Evolutionary conservation across 805 yeast species (phyloP), one percentile per base, ranked within the genome.

Genomic region (Kluyveromyces lactis): DNA sequence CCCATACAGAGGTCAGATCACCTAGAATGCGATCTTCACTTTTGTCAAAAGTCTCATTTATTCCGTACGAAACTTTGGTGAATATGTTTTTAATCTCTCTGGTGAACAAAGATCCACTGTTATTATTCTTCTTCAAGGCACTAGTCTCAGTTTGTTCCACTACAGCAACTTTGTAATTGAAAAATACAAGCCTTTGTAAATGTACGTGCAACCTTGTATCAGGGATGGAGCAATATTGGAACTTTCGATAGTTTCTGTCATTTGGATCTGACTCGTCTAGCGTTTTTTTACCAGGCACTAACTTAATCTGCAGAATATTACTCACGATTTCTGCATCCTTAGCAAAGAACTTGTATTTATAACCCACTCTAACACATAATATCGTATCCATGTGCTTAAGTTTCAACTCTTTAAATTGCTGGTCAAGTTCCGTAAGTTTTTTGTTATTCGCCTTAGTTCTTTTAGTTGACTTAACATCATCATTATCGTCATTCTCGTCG

Each of bases 201-300:
- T 90, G 90, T 23, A 82, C 69, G 48, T 82, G 82, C 11, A 92
- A 65, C 42, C 92, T 65, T 21, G 67, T 74, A 38, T 81, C 83
- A 1, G 97, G 97, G 26, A 92, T 82, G 6, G 92, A 79, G 44
- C 95, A 82, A 52, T 85, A 83, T 0, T 95, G 90, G 51, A 85
- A 79, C 41, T 73, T 71, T 36, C 72, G 72, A 50, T 72, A 75
- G 13, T 68, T 51, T 19, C 53, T 48, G 41, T 81, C 83, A 0
- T 64, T 64, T 2, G 71, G 64, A n/a, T 71, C 70, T 3, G 67
- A 67, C 11, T 68, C 70, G 29, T 78, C 74, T 4, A 78, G 49
- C 3, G 73, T 63, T 26, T 73, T 49, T 55, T 79, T 76, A 0
- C 95, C 95, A 0, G 83, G 82, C 0, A 85, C 68, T 17, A 81